Evolutionary conservation across 2,329 filamentous ascomycete species (phyloP).

Genomic region (Fusarium sulawesiense): DNA sequence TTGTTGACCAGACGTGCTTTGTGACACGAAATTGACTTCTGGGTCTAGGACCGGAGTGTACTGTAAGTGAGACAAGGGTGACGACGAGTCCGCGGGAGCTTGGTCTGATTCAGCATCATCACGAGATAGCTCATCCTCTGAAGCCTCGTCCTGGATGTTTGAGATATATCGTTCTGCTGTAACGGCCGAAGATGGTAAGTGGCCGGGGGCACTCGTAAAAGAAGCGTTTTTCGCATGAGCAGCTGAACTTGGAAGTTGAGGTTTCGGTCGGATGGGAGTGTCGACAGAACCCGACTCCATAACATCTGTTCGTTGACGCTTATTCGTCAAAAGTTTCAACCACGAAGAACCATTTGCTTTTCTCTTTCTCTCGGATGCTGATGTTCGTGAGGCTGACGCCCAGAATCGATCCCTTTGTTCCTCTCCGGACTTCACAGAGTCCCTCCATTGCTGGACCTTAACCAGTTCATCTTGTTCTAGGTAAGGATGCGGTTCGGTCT

Average conservation of each 20-base stretch:
- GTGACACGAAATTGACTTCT: conserved; percentile 15
- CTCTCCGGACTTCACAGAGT: conserved; percentile 28
- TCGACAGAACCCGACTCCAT: conserved; percentile 38
- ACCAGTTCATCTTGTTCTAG: conserved; percentile 49
- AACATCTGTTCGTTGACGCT: conserved; percentile 44
- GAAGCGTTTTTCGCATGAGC: conserved; percentile 20
- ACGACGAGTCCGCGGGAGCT: conserved; percentile 43
- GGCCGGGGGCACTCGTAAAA: conserved; percentile 37
- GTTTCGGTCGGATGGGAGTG: conserved; percentile 31
- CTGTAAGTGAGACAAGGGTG: conserved; percentile 45
- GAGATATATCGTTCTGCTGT: conserved; percentile 5
- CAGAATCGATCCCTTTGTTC: conserved; percentile 38
- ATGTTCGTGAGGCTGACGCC: conserved; percentile 32
- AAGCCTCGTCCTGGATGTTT: neutral
- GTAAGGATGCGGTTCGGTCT: conserved; percentile 45
- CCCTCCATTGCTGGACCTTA: conserved; percentile 51
- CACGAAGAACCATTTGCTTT: conserved; percentile 47
- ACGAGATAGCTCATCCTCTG: conserved; percentile 32
- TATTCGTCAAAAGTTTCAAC: conserved; percentile 48
- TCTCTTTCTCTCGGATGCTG: conserved; percentile 40
- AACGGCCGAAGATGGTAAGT: conserved; percentile 27
- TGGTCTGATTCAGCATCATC: conserved; percentile 24
- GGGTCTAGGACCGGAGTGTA: conserved; percentile 7
- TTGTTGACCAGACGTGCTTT: conserved; percentile 5
- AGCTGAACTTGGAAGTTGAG: conserved; percentile 5